Base-by-base conservation (phyloP, 768 basidiomycete genomes). In the Amanita phalloides region DNA sequence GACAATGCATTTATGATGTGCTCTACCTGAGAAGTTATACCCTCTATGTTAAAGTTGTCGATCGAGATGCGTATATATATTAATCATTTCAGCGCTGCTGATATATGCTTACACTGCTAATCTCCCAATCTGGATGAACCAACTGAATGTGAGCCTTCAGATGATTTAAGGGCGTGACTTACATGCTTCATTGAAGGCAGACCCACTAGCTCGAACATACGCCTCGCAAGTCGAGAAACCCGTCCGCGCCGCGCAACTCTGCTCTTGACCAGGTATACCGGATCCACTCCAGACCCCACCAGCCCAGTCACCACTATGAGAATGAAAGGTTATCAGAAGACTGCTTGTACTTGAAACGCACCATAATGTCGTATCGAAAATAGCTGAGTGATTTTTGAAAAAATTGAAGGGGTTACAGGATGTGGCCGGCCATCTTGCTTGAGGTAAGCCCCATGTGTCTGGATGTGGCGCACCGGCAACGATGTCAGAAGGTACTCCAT, bases 361-460 rank as follows among this genome's bases (percentile, higher is more conserved):
- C 82, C 90, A 90, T 48, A 93, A 70, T 17, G 90, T 91, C 33
- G 86, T 92, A 62, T 92, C 86, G 58, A 94, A 89, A 60, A 93
- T 89, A 33, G 74, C 79, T 39, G 75, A 76, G 62, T 95, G 86
- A 51, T 82, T 69, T 55, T 75, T 74, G 71, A 95, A 95, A 73
- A 78, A 92, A 58, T 78, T 64, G 70, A 78, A 84, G 17, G 90
- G 87, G 61, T 84, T 71, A 65, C 93, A 96, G 28, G 70, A 64
- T 32, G 73, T 69, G 6, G 89, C 79, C 37, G 90, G 81, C 84
- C 88, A 95, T 61, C 72, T 74, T 13, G 89, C 94, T 66, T 80
- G 73, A 5, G 93, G 85, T 4, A 68, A 63, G 39, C 90, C 83
- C 93, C 93, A 97, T 17, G 54, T 66, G 32, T 74, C 71, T 5